Evolutionary conservation across 176 grass and related monocot species (phyloP), one percentile per base, ranked within the genome.

Genomic region (Zoysia pacifica): DNA sequence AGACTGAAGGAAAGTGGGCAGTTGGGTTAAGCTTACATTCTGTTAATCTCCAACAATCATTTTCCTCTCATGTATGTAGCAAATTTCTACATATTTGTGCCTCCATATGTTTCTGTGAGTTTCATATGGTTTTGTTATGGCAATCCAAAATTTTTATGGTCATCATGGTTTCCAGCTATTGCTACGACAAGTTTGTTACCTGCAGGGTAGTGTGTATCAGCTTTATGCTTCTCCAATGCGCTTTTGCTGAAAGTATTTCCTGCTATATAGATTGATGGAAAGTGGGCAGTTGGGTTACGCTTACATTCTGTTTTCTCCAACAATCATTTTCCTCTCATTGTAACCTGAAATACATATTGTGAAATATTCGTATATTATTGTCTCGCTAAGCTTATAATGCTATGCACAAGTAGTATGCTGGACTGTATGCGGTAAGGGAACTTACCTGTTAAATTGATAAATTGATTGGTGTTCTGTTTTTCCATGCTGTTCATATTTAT

Each of bases 191-290:
- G 3, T 49, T 67, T 55, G 54, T 81, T 1, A 7, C 44, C 28
- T 46, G 93, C 90, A 91, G 88, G 83, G 87, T 82, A 76, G 88
- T 97, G 83, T 97, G 90, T 93, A 93, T 90, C 83, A 11, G 88
- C 74, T 65, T 62, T 62, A 11, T 62, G 59, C 59, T 35, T 10
- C 7, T 62, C 11, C 20, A 36, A 10, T 62, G 59, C 59, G 36
- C 9, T 62, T 62, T 62, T 35, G 59, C 59, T 3, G 59, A 62
- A 62, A 62, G 59, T 62, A 11, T 62, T 62, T 36, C 59, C 59
- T 62, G 59, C 59, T 36, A 62, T 64, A 93, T 1, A 8, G 73
- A 86, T 13, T 28, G 8, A 35, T 19, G 76, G 84, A 89, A 85
- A 84, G 65, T 89, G 90, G 90, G 90, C 90, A 92, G 90, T 92